Conservation (phyloP, 1,284 basidiomycete genomes). For the Ganoderma lingzhi region DNA sequence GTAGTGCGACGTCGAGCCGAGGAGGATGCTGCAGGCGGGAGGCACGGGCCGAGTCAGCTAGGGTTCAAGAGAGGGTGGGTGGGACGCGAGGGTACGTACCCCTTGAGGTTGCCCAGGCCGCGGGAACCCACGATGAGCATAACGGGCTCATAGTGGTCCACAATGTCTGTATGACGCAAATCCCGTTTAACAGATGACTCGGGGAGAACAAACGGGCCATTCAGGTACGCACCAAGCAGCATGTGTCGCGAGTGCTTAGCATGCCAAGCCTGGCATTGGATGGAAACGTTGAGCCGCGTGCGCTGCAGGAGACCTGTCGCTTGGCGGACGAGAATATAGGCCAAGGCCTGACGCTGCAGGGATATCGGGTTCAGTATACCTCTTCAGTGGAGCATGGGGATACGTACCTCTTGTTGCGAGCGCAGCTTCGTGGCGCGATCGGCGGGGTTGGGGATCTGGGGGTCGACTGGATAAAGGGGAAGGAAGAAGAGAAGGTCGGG, state of each 20-base stretch:
- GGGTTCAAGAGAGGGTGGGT: background rate
- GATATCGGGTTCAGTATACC: background rate
- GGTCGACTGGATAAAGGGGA: conserved; percentile 70
- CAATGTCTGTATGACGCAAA: conserved; percentile 68
- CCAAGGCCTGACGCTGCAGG: conserved; percentile 82
- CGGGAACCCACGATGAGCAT: conserved; percentile 97
- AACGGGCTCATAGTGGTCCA: conserved; percentile 90
- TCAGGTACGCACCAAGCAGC: conserved; percentile 71
- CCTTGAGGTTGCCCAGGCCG: conserved; percentile 90
- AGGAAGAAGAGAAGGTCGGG: conserved; percentile 21
- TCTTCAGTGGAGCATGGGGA: background rate
- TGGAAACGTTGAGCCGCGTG: conserved; percentile 85
- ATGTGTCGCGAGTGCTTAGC: conserved; percentile 95
- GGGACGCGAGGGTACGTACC: conserved; percentile 57
- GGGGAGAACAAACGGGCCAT: background rate
- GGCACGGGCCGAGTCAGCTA: background rate
- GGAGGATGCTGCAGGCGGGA: conserved; percentile 74
- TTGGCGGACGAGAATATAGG: conserved; percentile 89
- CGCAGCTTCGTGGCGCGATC: conserved; percentile 82
- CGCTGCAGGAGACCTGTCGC: conserved; percentile 91
- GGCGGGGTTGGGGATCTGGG: conserved; percentile 69
- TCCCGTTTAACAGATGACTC: background rate
- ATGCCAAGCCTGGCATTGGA: conserved; percentile 95
- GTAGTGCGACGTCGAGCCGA: conserved; percentile 98
- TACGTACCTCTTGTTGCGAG: conserved; percentile 85